Conservation (phyloP, 257 asterid genomes). For the Orobanche coerulescens region DNA sequence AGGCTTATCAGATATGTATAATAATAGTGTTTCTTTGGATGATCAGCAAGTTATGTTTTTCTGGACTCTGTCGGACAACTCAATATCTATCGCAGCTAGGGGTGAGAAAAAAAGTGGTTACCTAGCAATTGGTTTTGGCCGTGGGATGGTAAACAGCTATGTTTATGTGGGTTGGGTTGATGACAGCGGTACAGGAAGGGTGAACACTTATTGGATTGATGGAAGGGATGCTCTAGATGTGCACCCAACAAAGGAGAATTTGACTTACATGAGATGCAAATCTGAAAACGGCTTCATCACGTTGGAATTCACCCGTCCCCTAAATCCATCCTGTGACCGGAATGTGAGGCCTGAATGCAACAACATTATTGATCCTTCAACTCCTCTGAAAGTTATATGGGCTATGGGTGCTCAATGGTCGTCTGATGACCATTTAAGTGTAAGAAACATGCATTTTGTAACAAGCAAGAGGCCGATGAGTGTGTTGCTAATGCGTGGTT, state of each 20-base stretch:
- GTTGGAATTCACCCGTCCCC: constrained; percentile 86
- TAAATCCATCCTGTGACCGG: constrained; percentile 55
- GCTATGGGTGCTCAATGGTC: constrained; percentile 99
- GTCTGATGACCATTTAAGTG: constrained; percentile 68
- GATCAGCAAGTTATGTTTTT: constrained; percentile 95
- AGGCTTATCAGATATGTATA: constrained; percentile 94
- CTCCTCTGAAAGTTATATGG: constrained; percentile 85
- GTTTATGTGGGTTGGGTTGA: constrained; percentile 95
- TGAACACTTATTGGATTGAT: constrained; percentile 79
- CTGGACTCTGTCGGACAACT: constrained; percentile 77
- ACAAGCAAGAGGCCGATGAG: constrained; percentile 89
- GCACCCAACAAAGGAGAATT: constrained; percentile 73
- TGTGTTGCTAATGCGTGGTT: constrained; percentile 76
- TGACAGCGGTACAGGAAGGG: constrained; percentile 69
- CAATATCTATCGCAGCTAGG: constrained; percentile 89
- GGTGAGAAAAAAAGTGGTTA: constrained; percentile 97
- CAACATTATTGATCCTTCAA: constrained; percentile 77
- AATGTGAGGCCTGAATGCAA: constrained; percentile 64
- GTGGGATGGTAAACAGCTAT: constrained; percentile 79
- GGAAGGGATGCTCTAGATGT: constrained; percentile 64
- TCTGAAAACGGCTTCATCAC: constrained; percentile 93
- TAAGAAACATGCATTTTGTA: constrained; percentile 78
- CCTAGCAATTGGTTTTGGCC: constrained; percentile 88
- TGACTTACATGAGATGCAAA: constrained; percentile 88
- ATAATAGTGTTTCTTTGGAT: constrained; percentile 78